These are phyloP conservation scores for Polyporus tsugae DNA, from an alignment of 1,284 basidiomycete genomes.

Conservation along the genomic window DNA sequence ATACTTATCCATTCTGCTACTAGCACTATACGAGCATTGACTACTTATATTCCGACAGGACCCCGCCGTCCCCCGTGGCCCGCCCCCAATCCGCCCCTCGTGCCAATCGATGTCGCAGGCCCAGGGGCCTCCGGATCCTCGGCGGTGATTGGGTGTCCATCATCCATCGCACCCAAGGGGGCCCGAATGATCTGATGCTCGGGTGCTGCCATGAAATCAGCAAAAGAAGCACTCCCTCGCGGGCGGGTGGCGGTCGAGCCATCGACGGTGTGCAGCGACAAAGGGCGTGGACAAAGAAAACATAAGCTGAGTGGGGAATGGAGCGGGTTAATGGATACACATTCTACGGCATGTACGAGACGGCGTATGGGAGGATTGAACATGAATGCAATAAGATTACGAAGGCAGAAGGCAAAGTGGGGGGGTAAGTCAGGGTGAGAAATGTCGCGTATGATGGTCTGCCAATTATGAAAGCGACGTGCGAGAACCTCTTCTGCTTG, in stretches of 20 bases:
- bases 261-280: slow-evolving; percentile 7
- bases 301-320: slow-evolving; percentile 7
- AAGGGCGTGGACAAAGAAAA: slow-evolving; percentile 21
- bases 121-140: slow-evolving; percentile 32
- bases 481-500: slow-evolving; percentile 43
- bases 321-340: slow-evolving; percentile 33
- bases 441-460: slow-evolving; percentile 29
- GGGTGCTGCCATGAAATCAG: slow-evolving; percentile 29
- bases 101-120: slow-evolving; percentile 24
- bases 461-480: slow-evolving; percentile 44
- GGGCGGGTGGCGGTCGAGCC: slow-evolving; percentile 21
- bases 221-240: slow-evolving; percentile 24
- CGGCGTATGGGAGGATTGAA: slow-evolving; percentile 23
- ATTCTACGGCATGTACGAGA: slow-evolving; percentile 33
- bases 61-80: slow-evolving; percentile 14
- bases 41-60: slow-evolving; percentile 13
- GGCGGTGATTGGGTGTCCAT: slow-evolving; percentile 37
- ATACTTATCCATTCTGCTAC: slow-evolving; percentile 10
- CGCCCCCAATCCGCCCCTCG: slow-evolving; percentile 19
- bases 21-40: slow-evolving; percentile 12
- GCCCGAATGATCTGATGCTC: slow-evolving; percentile 32
- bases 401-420: slow-evolving; percentile 23
- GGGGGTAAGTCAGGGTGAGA: slow-evolving; percentile 8
- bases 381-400: slow-evolving; percentile 41
- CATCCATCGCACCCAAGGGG: slow-evolving; percentile 34